Conservation (phyloP, 2,329 filamentous ascomycete genomes). For the Raffaelea arxii region DNA sequence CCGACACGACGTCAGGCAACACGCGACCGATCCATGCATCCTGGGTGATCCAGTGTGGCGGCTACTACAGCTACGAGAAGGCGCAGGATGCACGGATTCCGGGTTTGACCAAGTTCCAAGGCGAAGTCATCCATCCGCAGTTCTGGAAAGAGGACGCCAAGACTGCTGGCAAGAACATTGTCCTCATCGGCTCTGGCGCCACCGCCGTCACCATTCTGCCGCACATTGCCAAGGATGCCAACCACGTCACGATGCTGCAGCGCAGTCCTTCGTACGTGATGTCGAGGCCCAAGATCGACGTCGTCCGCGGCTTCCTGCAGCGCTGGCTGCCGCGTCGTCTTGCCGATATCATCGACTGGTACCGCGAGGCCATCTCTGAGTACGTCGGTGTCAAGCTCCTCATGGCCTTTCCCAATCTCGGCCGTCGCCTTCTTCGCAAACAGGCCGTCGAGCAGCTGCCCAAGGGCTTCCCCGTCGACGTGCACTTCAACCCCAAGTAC, state of each 20-base stretch:
- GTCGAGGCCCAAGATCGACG: conserved; percentile 34
- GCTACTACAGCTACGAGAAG: conserved; percentile 64
- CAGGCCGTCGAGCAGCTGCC: conserved; percentile 43
- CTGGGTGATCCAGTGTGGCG: conserved; percentile 48
- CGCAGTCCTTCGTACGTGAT: conserved; percentile 65
- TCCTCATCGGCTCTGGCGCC: conserved; percentile 68
- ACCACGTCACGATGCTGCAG: conserved; percentile 68
- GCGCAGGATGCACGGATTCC: conserved; percentile 52
- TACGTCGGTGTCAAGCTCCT: conserved; percentile 40
- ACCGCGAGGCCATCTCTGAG: conserved; percentile 36
- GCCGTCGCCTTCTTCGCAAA: conserved; percentile 35
- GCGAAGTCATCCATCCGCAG: conserved; percentile 50
- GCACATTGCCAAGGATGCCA: conserved; percentile 53
- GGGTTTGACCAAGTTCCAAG: conserved; percentile 51
- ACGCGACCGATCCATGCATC: conserved; percentile 28
- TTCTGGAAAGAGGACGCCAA: conserved; percentile 49
- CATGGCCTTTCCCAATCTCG: conserved; percentile 38
- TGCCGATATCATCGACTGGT: conserved; percentile 35
- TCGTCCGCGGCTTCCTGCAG: conserved; percentile 26
- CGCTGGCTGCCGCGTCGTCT: conserved; percentile 36
- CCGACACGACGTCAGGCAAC: conserved; percentile 19
- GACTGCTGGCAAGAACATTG: conserved; percentile 55
- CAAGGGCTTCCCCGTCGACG: conserved; percentile 39
- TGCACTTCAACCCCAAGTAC: conserved; percentile 56
- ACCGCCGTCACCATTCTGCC: conserved; percentile 73